Base-by-base conservation (phyloP, 2,329 filamentous ascomycete species). In the Cadophora malorum region DNA sequence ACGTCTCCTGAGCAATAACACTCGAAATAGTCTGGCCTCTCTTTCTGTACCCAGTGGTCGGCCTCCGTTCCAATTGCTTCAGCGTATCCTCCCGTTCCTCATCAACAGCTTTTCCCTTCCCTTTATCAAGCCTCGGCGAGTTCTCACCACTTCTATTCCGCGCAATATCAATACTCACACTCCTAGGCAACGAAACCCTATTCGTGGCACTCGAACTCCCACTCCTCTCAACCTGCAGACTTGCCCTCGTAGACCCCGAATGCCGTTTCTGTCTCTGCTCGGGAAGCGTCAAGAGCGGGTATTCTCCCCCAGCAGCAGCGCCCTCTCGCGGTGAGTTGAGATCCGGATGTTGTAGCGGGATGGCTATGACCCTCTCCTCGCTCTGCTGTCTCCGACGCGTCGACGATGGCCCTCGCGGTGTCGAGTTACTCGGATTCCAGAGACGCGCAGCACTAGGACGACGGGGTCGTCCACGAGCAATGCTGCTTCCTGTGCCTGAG, bases 371-470 rank as follows among this genome's bases (percentile, higher is more conserved):
- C 49, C 62, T 69, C 23, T 69, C 64, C 56, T 70, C 70, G 10
- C 71, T 70, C 31, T 63, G 65, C 53, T 70, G 67, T 64, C 66
- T 72, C 65, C 70, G 65, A 55, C 65, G 59, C 10, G 65, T 47
- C 2, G 62, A 23, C 19, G 68, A 61, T 4, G 66, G 66, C 12
- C 60, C 67, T 64, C 69, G 62, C 23, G 69, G 87, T 59, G 87
- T 85, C 78, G 86, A 83, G 75, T 89, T 89, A 74, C 87, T 82
- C 47, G 87, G 87, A 76, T 88, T 88, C 79, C 86, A 87, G 69
- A 89, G 82, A 33, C 85, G 82, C 64, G 72, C 69, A 69, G 78
- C 68, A 75, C 71, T 73, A 16, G 72, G 72, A 65, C 75, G 72
- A 68, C 72, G 73, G 56, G 75, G 68, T 69, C 72, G 68, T 58